A percentile compares a stretch with the other conserved stretches of the same genome.
Evolutionary conservation across 2,329 filamentous ascomycete species (phyloP).

Genomic region (Colletotrichum eleusines): DNA sequence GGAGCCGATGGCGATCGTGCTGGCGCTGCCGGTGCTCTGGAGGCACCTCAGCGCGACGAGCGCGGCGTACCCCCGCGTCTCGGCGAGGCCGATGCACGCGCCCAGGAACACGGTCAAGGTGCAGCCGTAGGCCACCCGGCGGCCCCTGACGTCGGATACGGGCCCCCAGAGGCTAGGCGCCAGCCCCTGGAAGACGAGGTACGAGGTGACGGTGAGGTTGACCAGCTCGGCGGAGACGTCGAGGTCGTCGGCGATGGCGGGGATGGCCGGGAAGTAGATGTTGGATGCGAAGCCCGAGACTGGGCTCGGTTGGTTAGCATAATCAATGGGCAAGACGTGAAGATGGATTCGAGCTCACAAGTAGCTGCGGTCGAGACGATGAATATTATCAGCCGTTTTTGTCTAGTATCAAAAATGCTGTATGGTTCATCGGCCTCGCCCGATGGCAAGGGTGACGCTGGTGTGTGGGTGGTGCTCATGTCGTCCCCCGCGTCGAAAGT

Average conservation of each 20-base stretch:
- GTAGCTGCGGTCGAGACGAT: constrained; percentile 64
- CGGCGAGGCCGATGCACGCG: constrained; percentile 60
- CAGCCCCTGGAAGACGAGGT: constrained; percentile 64
- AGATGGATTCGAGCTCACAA: constrained; percentile 50
- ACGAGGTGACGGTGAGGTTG: constrained; percentile 60
- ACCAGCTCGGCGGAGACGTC: constrained; percentile 54
- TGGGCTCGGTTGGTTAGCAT: constrained; percentile 33
- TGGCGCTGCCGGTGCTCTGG: constrained; percentile 65
- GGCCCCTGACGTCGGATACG: constrained; percentile 60
- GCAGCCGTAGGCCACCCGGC: constrained; percentile 61
- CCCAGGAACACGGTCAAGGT: constrained; percentile 60
- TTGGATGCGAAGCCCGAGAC: constrained; percentile 57
- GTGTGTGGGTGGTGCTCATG: neutral
- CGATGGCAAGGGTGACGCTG: neutral
- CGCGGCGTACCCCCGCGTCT: constrained; percentile 58
- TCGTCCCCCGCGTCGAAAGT: neutral
- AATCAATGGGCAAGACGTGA: rapidly evolving
- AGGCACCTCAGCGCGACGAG: constrained; percentile 64
- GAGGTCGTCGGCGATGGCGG: constrained; percentile 57
- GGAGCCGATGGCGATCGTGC: constrained; percentile 64
- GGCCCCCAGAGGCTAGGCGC: constrained; percentile 65
- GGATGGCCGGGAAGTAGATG: constrained; percentile 64
- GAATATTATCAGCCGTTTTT: constrained; percentile 61
- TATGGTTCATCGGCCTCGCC: constrained; percentile 51
- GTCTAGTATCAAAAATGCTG: constrained; percentile 63